phyloP scores from a whole-genome alignment of 257 asterid genomes.

The Ehretia macrophylla region DNA sequence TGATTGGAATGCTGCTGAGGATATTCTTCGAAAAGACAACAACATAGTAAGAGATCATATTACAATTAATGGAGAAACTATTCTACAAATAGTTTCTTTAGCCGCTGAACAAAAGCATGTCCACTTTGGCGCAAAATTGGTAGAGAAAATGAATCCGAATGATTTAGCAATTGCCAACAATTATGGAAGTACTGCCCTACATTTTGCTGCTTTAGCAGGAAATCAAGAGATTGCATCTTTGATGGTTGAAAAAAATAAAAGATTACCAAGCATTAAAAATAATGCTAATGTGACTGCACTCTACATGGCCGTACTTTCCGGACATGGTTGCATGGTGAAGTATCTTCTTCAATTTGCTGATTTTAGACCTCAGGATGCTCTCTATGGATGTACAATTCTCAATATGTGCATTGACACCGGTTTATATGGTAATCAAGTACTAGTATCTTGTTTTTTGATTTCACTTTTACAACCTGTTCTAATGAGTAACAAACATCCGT shows the following conservation, averaged over 20 bases:
- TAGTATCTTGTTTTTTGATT: not conserved
- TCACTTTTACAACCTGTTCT: not conserved
- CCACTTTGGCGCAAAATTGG: constrained; percentile 11
- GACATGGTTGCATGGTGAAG: constrained; percentile 13
- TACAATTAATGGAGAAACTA: constrained; percentile 31
- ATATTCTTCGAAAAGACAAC: not conserved
- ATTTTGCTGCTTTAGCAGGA: constrained; percentile 38
- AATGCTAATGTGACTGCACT: constrained; percentile 16
- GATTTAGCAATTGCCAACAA: constrained; percentile 16
- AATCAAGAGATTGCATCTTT: constrained; percentile 14
- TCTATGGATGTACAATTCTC: constrained; percentile 15
- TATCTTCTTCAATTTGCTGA: constrained; percentile 5
- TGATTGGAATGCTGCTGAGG: constrained; percentile 19
- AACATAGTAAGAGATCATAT: constrained; percentile 12
- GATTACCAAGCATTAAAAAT: constrained; percentile 6
- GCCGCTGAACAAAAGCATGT: constrained; percentile 25
- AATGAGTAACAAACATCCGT: not conserved
- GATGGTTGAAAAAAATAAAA: not conserved
- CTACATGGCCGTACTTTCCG: constrained; percentile 27
- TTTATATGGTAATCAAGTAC: constrained; percentile 15
- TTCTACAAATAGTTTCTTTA: constrained; percentile 14
- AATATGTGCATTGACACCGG: constrained; percentile 15
- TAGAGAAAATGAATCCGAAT: not conserved
- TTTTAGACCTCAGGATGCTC: constrained; percentile 5
- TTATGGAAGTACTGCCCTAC: constrained; percentile 28